Base-by-base conservation (phyloP, 345 rosid species). In the Heritiera littoralis region DNA sequence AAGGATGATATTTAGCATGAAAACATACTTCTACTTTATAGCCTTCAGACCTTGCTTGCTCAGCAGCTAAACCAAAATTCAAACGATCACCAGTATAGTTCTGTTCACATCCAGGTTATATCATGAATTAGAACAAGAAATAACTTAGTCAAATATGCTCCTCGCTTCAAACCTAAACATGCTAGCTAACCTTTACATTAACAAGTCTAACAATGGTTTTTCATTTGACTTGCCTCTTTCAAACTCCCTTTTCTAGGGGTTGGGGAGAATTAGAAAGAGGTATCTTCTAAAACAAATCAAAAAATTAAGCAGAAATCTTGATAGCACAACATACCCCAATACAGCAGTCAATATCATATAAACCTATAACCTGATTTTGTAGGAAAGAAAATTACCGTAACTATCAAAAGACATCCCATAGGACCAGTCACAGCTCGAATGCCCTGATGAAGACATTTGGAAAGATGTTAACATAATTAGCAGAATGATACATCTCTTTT, bases 1-100 rank as follows among this genome's bases (percentile, higher is more conserved):
- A 41, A 78, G 14, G 54, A 70, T 12, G n/a, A 5, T 48, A 3
- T 69, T 12, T 58, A 63, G 81, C 43, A 18, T 58, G 64, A 78
- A 77, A 64, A 72, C 78, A 32, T 86, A 95, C 99, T 94, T 95
- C 98, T 56, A 95, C 87, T 88, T 92, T 89, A 81, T 90, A 95
- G 82, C 98, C 99, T 88, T 95, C 99, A 78, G 97, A 89, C 87
- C 93, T 93, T 78, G 99, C 99, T 91, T 91, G 98, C 87, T 95
- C 99, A 70, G 97, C 99, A 70, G 99, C 99, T 89, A 95, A 84
- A 82, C 99, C 99, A 81, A 95, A 95, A 93, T 93, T 93, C 80
- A 93, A 83, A 38, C 99, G 95, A 83, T 95, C 99, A 77, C 98
- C 98, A 0, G 99, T 95, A 82, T 95, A 95, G 78, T 95, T 95